A percentile compares a stretch with the other conserved stretches of the same genome.
These are phyloP conservation scores for Coemansia sp. DNA, from an alignment of 192 early-diverging fungal species.

Conservation along the genomic window DNA sequence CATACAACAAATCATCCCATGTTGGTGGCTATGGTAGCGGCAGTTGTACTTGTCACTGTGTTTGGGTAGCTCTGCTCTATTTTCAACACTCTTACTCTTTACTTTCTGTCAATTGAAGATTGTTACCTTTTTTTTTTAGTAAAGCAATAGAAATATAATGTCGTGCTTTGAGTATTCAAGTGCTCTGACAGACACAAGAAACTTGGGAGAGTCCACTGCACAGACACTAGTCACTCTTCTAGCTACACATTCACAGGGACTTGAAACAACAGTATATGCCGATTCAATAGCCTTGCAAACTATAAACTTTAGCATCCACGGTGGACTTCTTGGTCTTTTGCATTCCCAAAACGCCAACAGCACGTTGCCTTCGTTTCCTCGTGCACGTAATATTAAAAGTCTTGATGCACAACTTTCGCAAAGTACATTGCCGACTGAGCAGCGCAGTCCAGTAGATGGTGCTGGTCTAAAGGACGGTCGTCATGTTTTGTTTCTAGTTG, in stretches of 20 bases:
- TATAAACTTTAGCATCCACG: slow-evolving; percentile 18
- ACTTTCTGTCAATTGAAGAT: background rate
- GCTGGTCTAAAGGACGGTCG: slow-evolving; percentile 21
- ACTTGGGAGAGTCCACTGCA: slow-evolving; percentile 16
- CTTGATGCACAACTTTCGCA: slow-evolving; percentile 4
- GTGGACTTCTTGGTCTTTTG: slow-evolving; percentile 29
- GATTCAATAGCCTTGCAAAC: slow-evolving; percentile 29
- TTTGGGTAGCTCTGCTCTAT: background rate
- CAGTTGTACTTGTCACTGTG: background rate
- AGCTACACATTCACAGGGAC: slow-evolving; percentile 25
- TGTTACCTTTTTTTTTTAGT: background rate
- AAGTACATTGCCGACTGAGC: background rate
- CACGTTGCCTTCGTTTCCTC: background rate
- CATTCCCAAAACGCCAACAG: background rate
- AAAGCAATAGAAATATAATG: background rate
- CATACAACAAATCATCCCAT: background rate
- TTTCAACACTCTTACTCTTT: background rate
- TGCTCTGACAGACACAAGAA: background rate
- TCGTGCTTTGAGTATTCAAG: background rate
- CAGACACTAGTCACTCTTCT: slow-evolving; percentile 12
- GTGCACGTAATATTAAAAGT: slow-evolving; percentile 26
- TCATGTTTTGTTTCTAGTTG: slow-evolving; percentile 39
- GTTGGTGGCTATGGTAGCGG: background rate
- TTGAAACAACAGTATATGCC: slow-evolving; percentile 46
- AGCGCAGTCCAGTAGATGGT: no score